phyloP scores from a whole-genome alignment of 2,329 filamentous ascomycete species.

The Nemania serpens region DNA sequence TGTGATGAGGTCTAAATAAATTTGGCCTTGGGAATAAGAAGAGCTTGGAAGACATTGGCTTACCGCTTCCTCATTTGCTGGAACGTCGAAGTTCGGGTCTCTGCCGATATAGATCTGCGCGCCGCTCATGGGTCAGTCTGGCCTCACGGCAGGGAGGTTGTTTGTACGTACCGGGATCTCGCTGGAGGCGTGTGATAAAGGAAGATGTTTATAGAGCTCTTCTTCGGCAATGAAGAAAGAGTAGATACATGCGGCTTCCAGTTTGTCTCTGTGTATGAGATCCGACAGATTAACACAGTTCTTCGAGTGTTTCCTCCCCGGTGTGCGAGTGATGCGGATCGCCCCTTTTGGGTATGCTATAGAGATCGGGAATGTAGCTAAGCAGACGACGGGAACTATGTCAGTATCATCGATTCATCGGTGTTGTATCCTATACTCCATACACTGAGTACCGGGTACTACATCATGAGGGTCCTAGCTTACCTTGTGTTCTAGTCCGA shows the following conservation, averaged over 20 bases:
- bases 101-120: conserved; percentile 33
- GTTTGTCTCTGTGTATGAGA: conserved; percentile 31
- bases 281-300: conserved; percentile 35
- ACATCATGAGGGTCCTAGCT: too few species aligned
- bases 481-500: neutral
- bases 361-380: neutral
- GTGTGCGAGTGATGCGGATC: conserved; percentile 36
- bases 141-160: neutral
- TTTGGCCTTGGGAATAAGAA: neutral
- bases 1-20: neutral
- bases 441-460: too few species aligned
- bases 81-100: conserved; percentile 30
- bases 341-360: conserved; percentile 34
- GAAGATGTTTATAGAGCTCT: conserved; percentile 26
- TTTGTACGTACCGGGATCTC: conserved; percentile 25
- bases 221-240: conserved; percentile 34
- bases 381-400: neutral
- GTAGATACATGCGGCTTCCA: conserved; percentile 35
- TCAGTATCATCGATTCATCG: neutral
- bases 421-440: too few species aligned
- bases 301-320: conserved; percentile 29
- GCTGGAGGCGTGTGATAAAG: conserved; percentile 22
- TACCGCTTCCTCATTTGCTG: conserved; percentile 19
- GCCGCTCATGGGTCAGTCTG: neutral
- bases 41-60: neutral